phyloP scores from a whole-genome alignment of 2,329 filamentous ascomycete genomes.

The Cercospora brassicicola region DNA sequence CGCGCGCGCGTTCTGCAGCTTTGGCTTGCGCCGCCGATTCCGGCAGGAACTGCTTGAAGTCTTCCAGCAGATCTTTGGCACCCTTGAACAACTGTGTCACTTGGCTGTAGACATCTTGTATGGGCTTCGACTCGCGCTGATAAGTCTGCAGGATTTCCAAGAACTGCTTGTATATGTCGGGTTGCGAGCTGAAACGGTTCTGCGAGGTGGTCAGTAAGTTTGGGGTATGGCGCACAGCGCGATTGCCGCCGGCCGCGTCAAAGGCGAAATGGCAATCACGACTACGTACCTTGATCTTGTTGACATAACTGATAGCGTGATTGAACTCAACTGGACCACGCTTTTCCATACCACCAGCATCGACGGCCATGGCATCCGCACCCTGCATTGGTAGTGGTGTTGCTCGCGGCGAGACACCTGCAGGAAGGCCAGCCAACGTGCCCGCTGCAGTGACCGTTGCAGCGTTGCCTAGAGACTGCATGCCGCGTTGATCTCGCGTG shows the following conservation, averaged over 20 bases:
- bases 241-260: not conserved
- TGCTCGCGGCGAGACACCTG: conserved; percentile 53
- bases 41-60: conserved; percentile 97
- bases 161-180: conserved; percentile 99
- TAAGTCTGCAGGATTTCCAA: conserved; percentile 97
- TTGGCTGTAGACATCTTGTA: conserved; percentile 96
- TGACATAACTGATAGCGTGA: conserved; percentile 98
- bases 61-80: conserved; percentile 90
- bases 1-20: conserved; percentile 56
- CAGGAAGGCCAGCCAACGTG: conserved; percentile 50
- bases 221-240: not conserved
- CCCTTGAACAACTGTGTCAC: conserved; percentile 92
- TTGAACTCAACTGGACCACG: conserved; percentile 97
- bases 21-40: conserved; percentile 76
- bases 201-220: conserved; percentile 41
- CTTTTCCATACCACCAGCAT: conserved; percentile 65
- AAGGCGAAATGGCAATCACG: not conserved
- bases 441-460: conserved; percentile 54
- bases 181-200: conserved; percentile 95
- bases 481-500: conserved; percentile 65
- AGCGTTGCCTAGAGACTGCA: conserved; percentile 66
- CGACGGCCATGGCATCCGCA: conserved; percentile 54
- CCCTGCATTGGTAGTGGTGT: conserved; percentile 57
- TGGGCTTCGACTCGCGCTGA: conserved; percentile 95
- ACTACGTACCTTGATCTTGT: conserved; percentile 89